A percentile compares a stretch with the other conserved stretches of the same genome.
Evolutionary conservation across 2,329 filamentous ascomycete genomes (phyloP).

Genomic region (Trichoderma atrobrunneum): DNA sequence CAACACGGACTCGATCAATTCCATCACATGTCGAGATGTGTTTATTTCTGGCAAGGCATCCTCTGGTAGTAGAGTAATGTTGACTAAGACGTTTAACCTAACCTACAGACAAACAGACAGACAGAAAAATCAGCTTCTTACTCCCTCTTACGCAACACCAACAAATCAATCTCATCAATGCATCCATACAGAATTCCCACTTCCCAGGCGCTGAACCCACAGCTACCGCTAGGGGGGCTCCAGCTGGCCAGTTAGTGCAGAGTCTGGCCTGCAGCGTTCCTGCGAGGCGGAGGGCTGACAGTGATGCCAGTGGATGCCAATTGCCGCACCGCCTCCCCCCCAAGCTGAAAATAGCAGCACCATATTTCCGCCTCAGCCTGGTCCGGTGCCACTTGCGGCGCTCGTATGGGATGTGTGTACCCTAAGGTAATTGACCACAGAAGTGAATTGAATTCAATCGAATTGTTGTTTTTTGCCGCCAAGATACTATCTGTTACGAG

Average conservation of each 20-base stretch:
- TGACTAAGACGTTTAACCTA: not conserved
- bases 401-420: not conserved
- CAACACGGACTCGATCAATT: too few species aligned
- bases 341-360: constrained; percentile 20
- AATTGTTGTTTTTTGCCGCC: not conserved
- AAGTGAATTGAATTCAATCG: not conserved
- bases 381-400: not conserved
- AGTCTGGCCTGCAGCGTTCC: constrained; percentile 9
- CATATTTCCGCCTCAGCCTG: constrained; percentile 11
- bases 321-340: constrained; percentile 17
- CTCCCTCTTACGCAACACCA: not conserved
- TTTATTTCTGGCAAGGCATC: not conserved
- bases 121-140: not conserved
- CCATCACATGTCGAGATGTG: not conserved
- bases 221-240: not conserved
- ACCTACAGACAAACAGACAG: not conserved
- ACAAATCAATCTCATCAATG: not conserved
- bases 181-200: not conserved
- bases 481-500: not conserved
- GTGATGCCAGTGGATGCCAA: not conserved
- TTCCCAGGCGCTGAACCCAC: not conserved
- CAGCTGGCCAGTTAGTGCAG: not conserved
- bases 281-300: constrained; percentile 19
- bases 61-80: not conserved
- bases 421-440: not conserved